Conservation (phyloP, 139 green algal genomes). For the Auxenochlorella pyrenoidosa region DNA sequence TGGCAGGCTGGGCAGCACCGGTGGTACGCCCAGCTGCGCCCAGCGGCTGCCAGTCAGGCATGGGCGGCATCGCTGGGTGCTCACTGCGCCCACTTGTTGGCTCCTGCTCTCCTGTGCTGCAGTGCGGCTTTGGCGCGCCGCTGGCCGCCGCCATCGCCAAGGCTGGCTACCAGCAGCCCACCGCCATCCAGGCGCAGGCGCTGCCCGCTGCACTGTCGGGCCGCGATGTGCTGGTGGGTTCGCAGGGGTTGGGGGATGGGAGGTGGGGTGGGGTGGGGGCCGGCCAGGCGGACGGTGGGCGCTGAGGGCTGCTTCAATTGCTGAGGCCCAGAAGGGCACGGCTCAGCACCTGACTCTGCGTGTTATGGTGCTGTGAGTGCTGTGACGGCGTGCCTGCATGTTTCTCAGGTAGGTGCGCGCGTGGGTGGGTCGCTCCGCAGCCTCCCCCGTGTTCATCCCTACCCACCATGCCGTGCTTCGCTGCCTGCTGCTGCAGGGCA, state of each 20-base stretch:
- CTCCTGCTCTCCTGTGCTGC: constrained; percentile 25
- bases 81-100: too few species aligned
- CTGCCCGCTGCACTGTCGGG: constrained; percentile 81
- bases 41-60: too few species aligned
- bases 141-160: constrained; percentile 76
- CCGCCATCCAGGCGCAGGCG: constrained; percentile 83
- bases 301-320: too few species aligned
- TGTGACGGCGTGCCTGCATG: too few species aligned
- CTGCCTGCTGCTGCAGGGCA: constrained; percentile 54
- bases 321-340: too few species aligned
- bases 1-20: not conserved
- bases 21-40: too few species aligned
- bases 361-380: not conserved
- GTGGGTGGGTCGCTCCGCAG: too few species aligned
- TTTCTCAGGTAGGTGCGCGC: too few species aligned
- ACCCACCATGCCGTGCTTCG: not conserved
- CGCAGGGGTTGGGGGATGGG: not conserved
- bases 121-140: constrained; percentile 78
- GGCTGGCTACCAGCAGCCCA: constrained; percentile 76
- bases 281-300: not conserved
- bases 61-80: too few species aligned
- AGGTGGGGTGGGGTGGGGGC: not conserved
- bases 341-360: too few species aligned
- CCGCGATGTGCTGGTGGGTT: constrained; percentile 76
- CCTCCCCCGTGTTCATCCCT: too few species aligned